phyloP scores from a whole-genome alignment of 257 asterid species.

The Linderniella brevidens region DNA sequence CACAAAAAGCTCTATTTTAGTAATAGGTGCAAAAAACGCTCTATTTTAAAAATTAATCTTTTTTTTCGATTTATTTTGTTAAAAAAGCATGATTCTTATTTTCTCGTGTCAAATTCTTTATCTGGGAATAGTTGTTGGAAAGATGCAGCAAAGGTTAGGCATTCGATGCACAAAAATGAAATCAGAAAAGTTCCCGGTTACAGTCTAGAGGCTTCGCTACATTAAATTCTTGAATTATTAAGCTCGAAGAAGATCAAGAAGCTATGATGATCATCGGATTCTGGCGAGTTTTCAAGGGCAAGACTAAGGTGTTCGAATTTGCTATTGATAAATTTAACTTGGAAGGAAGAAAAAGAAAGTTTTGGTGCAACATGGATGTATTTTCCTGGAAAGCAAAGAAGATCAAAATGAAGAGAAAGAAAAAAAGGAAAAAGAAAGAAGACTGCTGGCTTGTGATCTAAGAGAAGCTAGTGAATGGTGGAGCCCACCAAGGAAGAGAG shows the following conservation, averaged over 20 bases:
- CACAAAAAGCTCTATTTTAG: no score
- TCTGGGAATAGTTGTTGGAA: slow-evolving; percentile 40
- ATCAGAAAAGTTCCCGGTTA: slow-evolving; percentile 38
- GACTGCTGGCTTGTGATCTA: slow-evolving; percentile 29
- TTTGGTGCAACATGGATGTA: no score
- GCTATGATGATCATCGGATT: no score
- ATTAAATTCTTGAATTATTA: background rate
- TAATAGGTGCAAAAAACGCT: no score
- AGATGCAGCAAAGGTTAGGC: slow-evolving; percentile 40
- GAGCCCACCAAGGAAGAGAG: slow-evolving; percentile 33
- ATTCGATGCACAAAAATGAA: slow-evolving; percentile 31
- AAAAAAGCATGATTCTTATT: slow-evolving; percentile 28
- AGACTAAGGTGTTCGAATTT: no score
- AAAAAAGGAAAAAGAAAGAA: slow-evolving; percentile 8
- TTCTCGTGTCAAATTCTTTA: slow-evolving; percentile 38
- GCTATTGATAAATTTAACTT: no score
- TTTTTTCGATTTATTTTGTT: no score
- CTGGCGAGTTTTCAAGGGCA: no score
- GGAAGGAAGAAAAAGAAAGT: no score
- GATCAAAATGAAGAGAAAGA: slow-evolving; percentile 1
- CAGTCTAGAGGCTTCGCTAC: slow-evolving; percentile 30
- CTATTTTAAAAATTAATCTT: no score
- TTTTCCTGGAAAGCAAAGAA: no score
- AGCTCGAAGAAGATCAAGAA: background rate
- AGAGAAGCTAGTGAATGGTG: slow-evolving; percentile 24